A percentile compares a stretch with the other conserved stretches of the same genome.
Conservation (phyloP, 352 stramenopile species). For the Blastocystis hominis region DNA sequence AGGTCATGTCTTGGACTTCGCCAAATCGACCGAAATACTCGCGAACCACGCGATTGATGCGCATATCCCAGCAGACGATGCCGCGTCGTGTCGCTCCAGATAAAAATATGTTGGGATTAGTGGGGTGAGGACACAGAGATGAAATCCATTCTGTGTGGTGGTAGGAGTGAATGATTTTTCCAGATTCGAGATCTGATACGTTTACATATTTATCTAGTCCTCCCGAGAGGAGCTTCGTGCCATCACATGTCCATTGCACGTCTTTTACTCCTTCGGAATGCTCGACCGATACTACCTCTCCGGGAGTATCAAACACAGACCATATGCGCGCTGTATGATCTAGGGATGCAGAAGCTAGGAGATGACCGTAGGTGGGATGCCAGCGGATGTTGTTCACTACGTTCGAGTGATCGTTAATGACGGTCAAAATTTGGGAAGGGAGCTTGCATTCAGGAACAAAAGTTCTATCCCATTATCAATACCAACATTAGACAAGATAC, state of each 20-base stretch:
- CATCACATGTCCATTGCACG: conserved; percentile 38
- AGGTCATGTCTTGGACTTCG: conserved; percentile 29
- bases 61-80: conserved; percentile 48
- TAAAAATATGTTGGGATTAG: conserved; percentile 12
- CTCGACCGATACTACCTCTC: background rate
- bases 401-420: background rate
- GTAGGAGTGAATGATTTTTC: conserved; percentile 13
- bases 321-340: conserved; percentile 12
- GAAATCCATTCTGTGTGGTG: conserved; percentile 12
- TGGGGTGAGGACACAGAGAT: background rate
- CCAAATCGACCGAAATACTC: conserved; percentile 34
- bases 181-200: conserved; percentile 5
- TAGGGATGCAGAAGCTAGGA: conserved; percentile 12
- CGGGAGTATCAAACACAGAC: conserved; percentile 25
- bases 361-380: conserved; percentile 31
- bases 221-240: background rate
- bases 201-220: conserved; percentile 39
- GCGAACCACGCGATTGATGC: background rate
- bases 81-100: background rate
- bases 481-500: background rate
- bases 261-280: conserved; percentile 38
- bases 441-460: background rate
- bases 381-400: conserved; percentile 2
- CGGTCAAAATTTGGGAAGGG: background rate
- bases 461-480: background rate